Evolutionary conservation across 1,139 yeast species (phyloP), one percentile per base, ranked within the genome.

Genomic region (Zygoascus sp.): DNA sequence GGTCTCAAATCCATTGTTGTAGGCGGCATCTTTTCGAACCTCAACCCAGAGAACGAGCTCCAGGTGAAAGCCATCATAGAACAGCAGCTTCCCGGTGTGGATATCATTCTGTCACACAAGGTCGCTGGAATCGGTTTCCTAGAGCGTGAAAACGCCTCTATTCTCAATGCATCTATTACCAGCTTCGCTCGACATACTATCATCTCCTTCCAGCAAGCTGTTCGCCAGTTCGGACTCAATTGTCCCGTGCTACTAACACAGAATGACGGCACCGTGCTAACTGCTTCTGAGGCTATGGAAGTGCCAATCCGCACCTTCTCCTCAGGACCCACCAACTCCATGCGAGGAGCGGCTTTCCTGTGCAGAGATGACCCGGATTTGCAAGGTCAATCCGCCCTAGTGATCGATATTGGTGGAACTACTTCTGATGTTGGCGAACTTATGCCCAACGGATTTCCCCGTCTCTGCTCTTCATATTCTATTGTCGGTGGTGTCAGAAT

Each of bases 281-380:
- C 72, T 2, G 61, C 65, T 4, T 48, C 55, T n/a, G 73, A 66
- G 35, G 73, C 74, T 0, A 51, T 67, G 23, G 53, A 57, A 23
- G 52, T 64, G 1, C 75, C 76, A 8, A 70, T 72, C 28, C 57
- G 67, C 46, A 72, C 75, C 0, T 72, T 72, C 50, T 68, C 74
- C 3, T 70, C 75, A 2, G 76, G 76, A 27, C 71, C 75, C 0
- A 72, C 76, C 6, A 72, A 72, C 52, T 70, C 75, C 5, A 72
- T 72, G 76, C 59, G 74, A 52, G 76, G 75, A 27, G 76, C 76
- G 1, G 67, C 74, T 0, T 68, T 69, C 46, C 53, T 69, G 13
- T 66, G 73, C 44, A 55, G 67, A n/a, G 51, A 53, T 10, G 65
- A 66, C 15, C 48, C 52, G 15, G 62, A 58, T n/a, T 51, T 63